Evolutionary conservation across 306 rosid species (phyloP), one percentile per base, ranked within the genome.

Genomic region (Astragalus membranaceus): DNA sequence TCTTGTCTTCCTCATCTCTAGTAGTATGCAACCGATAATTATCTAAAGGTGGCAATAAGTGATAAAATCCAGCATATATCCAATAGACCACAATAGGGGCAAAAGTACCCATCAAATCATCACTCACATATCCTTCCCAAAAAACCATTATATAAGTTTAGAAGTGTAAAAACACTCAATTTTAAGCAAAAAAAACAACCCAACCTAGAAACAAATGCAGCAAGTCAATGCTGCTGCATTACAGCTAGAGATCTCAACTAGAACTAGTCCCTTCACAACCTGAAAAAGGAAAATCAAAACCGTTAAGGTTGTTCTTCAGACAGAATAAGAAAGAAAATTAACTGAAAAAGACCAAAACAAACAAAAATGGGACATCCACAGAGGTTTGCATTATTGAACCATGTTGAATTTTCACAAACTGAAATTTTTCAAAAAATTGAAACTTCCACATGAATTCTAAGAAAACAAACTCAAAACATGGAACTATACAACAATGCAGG

Each of bases 61-160:
- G 88, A 78, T 89, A 88, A 47, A 89, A 60, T 51, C 92, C 98
- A 17, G 89, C 96, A 81, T 92, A 92, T 35, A 88, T 48, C 98
- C 98, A 92, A 83, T 92, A 92, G 5, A 92, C 73, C 74, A 88
- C 79, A 73, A 92, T 86, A n/a, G 96, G 96, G 46, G 96, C 96
- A 78, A 89, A 85, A 0, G 98, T 92, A 35, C 92, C 98, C 91
- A 92, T 85, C 68, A 88, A 60, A 59, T 92, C 96, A 58, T 92
- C 98, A 58, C 92, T 89, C 74, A 86, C 92, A 75, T 86, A 89
- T 10, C 79, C 85, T 69, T 87, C 96, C 96, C 96, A 89, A 57
- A 86, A 89, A 48, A 87, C 92, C 96, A 89, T 89, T 47, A 60
- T 63, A 12, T 41, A 49, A 47, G 10, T 26, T 58, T 56, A 4